phyloP scores from a whole-genome alignment of 2,329 filamentous ascomycete genomes.

The Cercospora brassicicola region DNA sequence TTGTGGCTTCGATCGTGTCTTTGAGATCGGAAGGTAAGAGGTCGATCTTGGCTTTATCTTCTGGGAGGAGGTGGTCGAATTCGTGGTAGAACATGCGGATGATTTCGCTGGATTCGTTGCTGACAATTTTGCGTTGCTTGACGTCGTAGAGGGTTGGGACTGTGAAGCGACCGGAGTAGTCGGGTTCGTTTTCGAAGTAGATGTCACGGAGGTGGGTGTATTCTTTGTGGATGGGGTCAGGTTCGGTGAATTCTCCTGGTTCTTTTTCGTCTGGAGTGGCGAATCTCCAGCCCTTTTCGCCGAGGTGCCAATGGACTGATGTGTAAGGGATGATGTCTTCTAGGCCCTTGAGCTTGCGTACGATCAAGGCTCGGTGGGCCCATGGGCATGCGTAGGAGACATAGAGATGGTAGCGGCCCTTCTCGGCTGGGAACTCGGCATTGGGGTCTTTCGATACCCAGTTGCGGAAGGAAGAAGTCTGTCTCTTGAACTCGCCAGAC shows the following conservation, averaged over 20 bases:
- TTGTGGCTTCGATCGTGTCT: slow-evolving; percentile 51
- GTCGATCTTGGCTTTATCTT: slow-evolving; percentile 47
- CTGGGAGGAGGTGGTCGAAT: slow-evolving; percentile 64
- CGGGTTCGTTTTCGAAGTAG: slow-evolving; percentile 72
- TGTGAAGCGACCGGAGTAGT: slow-evolving; percentile 78
- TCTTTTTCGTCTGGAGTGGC: slow-evolving; percentile 62
- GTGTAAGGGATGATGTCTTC: slow-evolving; percentile 78
- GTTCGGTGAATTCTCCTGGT: slow-evolving; percentile 57
- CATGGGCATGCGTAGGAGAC: slow-evolving; percentile 93
- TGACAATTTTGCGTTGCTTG: slow-evolving; percentile 73
- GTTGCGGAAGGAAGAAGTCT: slow-evolving; percentile 77
- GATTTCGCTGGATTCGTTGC: slow-evolving; percentile 90
- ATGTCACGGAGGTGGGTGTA: slow-evolving; percentile 74
- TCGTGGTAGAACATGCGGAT: slow-evolving; percentile 82
- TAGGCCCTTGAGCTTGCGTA: slow-evolving; percentile 85
- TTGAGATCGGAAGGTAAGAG: slow-evolving; percentile 48
- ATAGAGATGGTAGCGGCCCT: slow-evolving; percentile 89
- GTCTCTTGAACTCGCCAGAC: slow-evolving; percentile 89
- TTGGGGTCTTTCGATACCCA: slow-evolving; percentile 71
- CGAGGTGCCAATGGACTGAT: slow-evolving; percentile 91
- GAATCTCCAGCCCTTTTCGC: slow-evolving; percentile 78
- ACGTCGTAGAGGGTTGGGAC: slow-evolving; percentile 86
- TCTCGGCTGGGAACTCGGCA: slow-evolving; percentile 79
- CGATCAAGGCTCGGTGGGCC: slow-evolving; percentile 86
- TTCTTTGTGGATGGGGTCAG: slow-evolving; percentile 64